phyloP scores from a whole-genome alignment of 805 yeast genomes.

The Dipodascus albidus region DNA sequence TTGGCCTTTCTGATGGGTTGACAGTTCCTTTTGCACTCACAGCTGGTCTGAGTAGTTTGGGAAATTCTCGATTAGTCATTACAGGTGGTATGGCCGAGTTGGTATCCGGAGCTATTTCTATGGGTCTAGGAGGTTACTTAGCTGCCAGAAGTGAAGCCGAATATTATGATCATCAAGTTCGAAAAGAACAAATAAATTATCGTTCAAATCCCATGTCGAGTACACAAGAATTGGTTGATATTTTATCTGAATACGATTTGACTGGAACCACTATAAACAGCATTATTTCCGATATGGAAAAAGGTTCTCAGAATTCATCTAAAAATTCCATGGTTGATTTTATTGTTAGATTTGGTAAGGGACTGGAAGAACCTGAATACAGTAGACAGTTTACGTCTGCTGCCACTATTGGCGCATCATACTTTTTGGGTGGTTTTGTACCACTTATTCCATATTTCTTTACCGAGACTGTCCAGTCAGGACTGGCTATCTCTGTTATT shows the following conservation, averaged over 20 bases:
- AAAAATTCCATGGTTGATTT: conserved; percentile 78
- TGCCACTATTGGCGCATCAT: conserved; percentile 77
- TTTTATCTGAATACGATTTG: conserved; percentile 56
- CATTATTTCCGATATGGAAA: conserved; percentile 69
- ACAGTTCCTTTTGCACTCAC: conserved; percentile 99
- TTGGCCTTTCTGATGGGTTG: conserved; percentile 89
- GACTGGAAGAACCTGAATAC: conserved; percentile 92
- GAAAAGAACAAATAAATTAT: conserved; percentile 18
- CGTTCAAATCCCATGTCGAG: conserved; percentile 27
- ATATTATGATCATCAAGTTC: conserved; percentile 19
- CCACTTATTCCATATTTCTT: conserved; percentile 90
- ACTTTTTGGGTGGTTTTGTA: conserved; percentile 84
- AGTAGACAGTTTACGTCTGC: conserved; percentile 85
- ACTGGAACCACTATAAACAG: conserved; percentile 61
- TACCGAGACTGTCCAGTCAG: conserved; percentile 60
- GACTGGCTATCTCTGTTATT: conserved; percentile 60
- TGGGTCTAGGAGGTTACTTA: conserved; percentile 95
- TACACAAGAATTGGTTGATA: conserved; percentile 72
- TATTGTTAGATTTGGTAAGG: conserved; percentile 77
- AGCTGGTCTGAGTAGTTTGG: conserved; percentile 87
- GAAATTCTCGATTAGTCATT: conserved; percentile 80
- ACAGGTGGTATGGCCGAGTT: conserved; percentile 98
- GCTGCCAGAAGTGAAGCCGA: conserved; percentile 80
- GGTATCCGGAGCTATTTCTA: conserved; percentile 91
- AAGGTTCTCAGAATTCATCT: conserved; percentile 24